Base-by-base conservation (phyloP, 306 rosid genomes). In the Quercus suber region DNA sequence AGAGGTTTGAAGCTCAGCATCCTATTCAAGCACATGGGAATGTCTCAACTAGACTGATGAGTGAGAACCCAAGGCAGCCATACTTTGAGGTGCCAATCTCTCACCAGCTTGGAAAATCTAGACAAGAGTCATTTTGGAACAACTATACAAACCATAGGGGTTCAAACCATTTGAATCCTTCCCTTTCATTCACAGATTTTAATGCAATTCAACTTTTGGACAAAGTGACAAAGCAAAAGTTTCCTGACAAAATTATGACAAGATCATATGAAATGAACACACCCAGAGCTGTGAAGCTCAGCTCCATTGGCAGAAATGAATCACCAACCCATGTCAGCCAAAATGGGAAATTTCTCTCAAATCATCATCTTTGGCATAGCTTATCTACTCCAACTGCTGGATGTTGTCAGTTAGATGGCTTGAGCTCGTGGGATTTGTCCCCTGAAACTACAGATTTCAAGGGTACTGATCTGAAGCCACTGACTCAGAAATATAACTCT, bases 11-110 rank as follows among this genome's bases (percentile, higher is more conserved):
- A 71, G 81, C 71, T 80, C 82, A 74, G 82, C 86, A 73, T 71
- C 75, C 81, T 43, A 57, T 83, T 69, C 91, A 76, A 78, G 74
- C 71, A 55, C 80, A 78, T 30, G 82, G 88, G 55, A 86, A 78
- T 52, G 5, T 81, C 23, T 9, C 76, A 9, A 74, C 78, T 67
- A 78, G 79, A 65, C 51, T 53, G 35, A 45, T 71, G 8, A 64
- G 78, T 75, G 71, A 56, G 64, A 80, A 69, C 52, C 56, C 69
- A 1, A 78, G 86, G 80, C 84, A 80, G 59, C 75, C 82, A 28
- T 82, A 74, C 77, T 82, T 77, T 51, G 89, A 84, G 73, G 77
- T 72, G 21, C 83, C 88, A 77, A 25, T 82, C 43, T 60, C 86
- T 76, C 83, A 73, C 73, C 85, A 71, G 30, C 80, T 74, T 49